A percentile compares a stretch with the other conserved stretches of the same genome.
Evolutionary conservation across 495 filamentous ascomycete species (phyloP).

Genomic region (Penicillium cinerascens): DNA sequence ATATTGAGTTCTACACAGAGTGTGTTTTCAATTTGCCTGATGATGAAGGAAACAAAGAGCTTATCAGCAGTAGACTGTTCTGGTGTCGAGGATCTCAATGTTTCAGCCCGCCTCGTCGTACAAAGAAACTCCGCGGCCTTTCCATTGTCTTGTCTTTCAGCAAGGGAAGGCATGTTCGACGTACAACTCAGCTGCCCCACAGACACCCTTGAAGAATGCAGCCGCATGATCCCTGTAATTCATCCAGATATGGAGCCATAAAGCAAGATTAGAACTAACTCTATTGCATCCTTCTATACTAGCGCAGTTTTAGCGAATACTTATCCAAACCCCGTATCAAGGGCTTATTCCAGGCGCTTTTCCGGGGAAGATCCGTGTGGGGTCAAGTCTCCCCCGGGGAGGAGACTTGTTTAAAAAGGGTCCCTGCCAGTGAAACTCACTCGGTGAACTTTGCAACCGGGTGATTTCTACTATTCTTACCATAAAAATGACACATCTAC

Average conservation of each 20-base stretch:
- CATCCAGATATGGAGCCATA: no score
- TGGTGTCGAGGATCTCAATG: neutral
- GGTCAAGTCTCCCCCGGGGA: conserved; percentile 3
- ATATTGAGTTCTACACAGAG: no score
- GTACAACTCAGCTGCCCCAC: no score
- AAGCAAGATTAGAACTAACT: neutral
- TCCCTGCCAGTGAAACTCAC: neutral
- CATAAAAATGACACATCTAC: conserved; percentile 12
- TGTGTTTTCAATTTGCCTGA: neutral
- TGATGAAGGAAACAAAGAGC: neutral
- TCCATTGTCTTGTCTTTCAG: neutral
- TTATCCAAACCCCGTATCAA: neutral
- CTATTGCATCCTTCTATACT: neutral
- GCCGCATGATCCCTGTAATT: no score
- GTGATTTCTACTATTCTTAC: neutral
- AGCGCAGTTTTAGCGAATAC: neutral
- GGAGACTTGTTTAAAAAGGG: conserved; percentile 1
- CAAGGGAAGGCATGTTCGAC: no score
- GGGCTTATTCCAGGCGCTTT: neutral
- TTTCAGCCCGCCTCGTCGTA: neutral
- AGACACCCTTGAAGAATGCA: no score
- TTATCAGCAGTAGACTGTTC: neutral
- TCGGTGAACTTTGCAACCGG: neutral
- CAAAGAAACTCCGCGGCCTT: neutral
- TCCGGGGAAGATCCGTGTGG: neutral